Base-by-base conservation (phyloP, 208 protist species). In the Leptomonas seymouri region DNA sequence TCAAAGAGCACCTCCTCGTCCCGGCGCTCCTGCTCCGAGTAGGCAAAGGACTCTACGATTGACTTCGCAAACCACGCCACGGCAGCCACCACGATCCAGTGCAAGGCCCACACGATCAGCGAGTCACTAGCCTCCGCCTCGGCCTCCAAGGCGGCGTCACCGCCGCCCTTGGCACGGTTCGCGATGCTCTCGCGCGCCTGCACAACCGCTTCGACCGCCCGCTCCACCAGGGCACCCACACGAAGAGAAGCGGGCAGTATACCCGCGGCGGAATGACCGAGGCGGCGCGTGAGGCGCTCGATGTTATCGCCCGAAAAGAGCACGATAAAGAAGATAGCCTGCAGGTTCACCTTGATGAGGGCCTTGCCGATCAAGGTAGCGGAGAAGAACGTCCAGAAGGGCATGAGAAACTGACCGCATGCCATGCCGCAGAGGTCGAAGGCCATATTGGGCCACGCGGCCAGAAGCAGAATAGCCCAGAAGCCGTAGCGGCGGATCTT, bases 361-460 rank as follows among this genome's bases (percentile, higher is more conserved):
- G 94, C 97, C 76, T 99, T 99, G 61, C 98, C 98, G 56, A 99
- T 84, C 21, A 98, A 67, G 7, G 97, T 98, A 41, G 98, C 98
- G 16, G 85, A 86, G 71, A 99, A 99, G 82, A 99, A 99, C 21
- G 89, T 98, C 81, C 84, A 96, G 71, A 99, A 99, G 21, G 98
- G 98, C 77, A 99, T 97, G 23, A 97, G 72, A 53, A 97, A 98
- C 64, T 98, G 93, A 14, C 98, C 98, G 74, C 97, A 99, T 34
- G 95, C 94, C 78, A 99, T 91, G 49, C 97, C 97, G 74, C 96
- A 98, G 42, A 98, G 80, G 81, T 99, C 97, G 74, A 98, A 99
- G n/a, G 97, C 88, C 82, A 98, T 97, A 72, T 99, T 99, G 31
- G 97, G 97, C 84, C 97, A 98, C 61, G 97, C 91, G 8, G 97